Percentiles rank a stretch among this genome's conserved stretches.
Conservation (phyloP, 305 asterid species). For the Striga hermonthica region DNA sequence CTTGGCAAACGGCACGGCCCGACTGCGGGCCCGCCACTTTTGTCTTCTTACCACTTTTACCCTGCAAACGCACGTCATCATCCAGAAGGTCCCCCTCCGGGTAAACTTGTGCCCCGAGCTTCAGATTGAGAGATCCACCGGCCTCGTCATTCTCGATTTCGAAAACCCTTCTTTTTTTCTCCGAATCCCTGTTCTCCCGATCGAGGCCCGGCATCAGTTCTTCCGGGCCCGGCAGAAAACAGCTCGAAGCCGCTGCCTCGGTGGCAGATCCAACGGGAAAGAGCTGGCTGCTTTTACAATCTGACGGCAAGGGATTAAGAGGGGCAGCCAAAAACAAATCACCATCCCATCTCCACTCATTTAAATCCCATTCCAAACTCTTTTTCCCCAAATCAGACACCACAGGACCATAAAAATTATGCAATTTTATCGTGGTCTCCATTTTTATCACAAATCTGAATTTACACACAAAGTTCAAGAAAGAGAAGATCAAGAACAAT, state of each 20-base stretch:
- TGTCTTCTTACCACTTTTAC: conserved; percentile 61
- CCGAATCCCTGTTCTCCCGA: conserved; percentile 63
- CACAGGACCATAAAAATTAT: conserved; percentile 51
- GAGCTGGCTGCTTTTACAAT: conserved; percentile 62
- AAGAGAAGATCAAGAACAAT: not conserved
- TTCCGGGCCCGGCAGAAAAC: not conserved
- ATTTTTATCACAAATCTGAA: conserved; percentile 32
- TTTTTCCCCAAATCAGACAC: conserved; percentile 61
- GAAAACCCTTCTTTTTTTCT: conserved; percentile 62
- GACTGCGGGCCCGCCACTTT: conserved; percentile 47
- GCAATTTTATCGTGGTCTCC: conserved; percentile 53
- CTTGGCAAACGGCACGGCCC: conserved; percentile 73
- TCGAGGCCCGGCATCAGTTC: conserved; percentile 34
- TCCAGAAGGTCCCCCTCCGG: conserved; percentile 38
- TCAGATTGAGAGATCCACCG: conserved; percentile 57
- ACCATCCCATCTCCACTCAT: conserved; percentile 95
- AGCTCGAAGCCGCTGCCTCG: not conserved
- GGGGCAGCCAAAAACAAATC: conserved; percentile 69
- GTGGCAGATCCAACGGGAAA: conserved; percentile 40
- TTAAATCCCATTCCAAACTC: conserved; percentile 76
- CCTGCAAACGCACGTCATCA: conserved; percentile 32
- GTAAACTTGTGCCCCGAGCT: conserved; percentile 59
- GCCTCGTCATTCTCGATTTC: conserved; percentile 45
- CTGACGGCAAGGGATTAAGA: conserved; percentile 47
- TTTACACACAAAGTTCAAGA: conserved; percentile 20